Evolutionary conservation across 345 rosid species (phyloP).

Genomic region (Melastoma malabathricum): DNA sequence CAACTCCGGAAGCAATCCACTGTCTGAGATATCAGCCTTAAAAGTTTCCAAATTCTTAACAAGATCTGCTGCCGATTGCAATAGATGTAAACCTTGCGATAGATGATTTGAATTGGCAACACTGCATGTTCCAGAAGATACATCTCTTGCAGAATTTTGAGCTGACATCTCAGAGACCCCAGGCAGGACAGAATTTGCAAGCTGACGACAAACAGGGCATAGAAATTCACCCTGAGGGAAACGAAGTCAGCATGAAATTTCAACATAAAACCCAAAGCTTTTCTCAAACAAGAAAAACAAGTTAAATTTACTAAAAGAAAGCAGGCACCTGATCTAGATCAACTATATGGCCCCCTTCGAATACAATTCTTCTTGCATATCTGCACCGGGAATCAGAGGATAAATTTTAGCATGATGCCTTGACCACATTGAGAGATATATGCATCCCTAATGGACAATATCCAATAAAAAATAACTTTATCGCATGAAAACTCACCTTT

Average conservation of each 20-base stretch:
- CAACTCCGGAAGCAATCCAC: conserved; percentile 30
- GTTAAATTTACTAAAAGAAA: not conserved
- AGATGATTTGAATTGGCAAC: conserved; percentile 29
- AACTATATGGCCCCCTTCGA: conserved; percentile 83
- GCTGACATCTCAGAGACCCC: conserved; percentile 26
- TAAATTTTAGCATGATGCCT: too few species aligned
- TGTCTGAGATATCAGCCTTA: conserved; percentile 28
- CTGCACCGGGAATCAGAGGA: conserved; percentile 20
- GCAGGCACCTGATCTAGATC: conserved; percentile 59
- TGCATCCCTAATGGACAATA: not conserved
- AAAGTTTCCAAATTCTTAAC: conserved; percentile 32
- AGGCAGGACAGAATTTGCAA: conserved; percentile 68
- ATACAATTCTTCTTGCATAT: conserved; percentile 46
- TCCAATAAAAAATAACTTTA: not conserved
- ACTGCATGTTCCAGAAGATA: conserved; percentile 15
- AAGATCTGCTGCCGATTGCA: conserved; percentile 45
- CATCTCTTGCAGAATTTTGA: conserved; percentile 9
- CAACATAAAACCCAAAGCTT: not conserved
- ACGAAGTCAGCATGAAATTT: not conserved
- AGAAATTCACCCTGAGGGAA: conserved; percentile 79
- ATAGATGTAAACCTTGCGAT: conserved; percentile 44
- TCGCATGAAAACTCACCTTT: conserved; percentile 36
- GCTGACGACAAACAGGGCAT: conserved; percentile 88
- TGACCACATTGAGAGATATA: not conserved
- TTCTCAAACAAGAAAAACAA: not conserved